Evolutionary conservation across 306 rosid species (phyloP), one percentile per base, ranked within the genome.

Genomic region (Herpetospermum pedunculosum): DNA sequence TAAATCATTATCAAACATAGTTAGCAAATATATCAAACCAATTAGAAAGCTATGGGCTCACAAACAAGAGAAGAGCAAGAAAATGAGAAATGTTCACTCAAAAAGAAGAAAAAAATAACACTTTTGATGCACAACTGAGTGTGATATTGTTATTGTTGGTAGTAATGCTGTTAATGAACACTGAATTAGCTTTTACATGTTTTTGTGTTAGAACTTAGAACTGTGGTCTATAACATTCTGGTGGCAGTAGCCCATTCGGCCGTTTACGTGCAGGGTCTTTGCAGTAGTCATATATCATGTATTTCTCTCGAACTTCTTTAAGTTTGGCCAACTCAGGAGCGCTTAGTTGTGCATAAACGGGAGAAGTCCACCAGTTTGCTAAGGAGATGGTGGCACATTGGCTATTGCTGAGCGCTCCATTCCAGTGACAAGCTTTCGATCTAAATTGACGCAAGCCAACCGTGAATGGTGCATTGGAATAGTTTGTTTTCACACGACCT

Each of bases 231-330:
- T 4, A 75, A 35, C 92, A 85, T 77, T 88, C 88, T 23, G 84
- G 84, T 59, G 94, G 84, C 77, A 88, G 38, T 8, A 78, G 76
- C 18, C 86, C 87, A n/a, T 82, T 80, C 83, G 87, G 88, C 70
- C 96, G 80, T 25, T 75, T 83, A n/a, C n/a, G n/a, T n/a, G n/a
- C n/a, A 32, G 76, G 59, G 74, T 92, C 96, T 53, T 13, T 77
- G 88, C 96, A 90, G 79, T 92, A 92, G 73, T 92, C 87, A 78
- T 92, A 92, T 75, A 90, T 85, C 89, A 88, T 84, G 83, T 76
- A 59, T 55, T 85, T 87, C 6, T 47, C 60, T 73, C 91, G 84
- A 49, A 88, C 84, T 90, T 90, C 87, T 34, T 81, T 60, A 68
- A 92, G 47, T 37, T 80, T 89, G 1, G 86, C 86, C 80, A 49